Percentiles rank a stretch among this genome's conserved stretches.
Evolutionary conservation across 805 yeast species (phyloP).

Genomic region (Candida mattraensis): DNA sequence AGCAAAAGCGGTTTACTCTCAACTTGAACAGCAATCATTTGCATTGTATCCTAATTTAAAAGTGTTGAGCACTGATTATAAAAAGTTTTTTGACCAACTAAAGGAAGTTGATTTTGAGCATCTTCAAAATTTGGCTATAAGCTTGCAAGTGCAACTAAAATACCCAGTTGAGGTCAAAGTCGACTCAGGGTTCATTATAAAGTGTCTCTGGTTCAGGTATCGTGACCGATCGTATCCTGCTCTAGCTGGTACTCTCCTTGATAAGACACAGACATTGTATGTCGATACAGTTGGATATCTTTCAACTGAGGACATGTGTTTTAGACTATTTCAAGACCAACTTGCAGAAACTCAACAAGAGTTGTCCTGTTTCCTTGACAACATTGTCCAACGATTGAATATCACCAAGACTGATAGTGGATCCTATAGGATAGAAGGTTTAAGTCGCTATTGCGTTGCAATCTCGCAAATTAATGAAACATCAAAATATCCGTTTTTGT

Average conservation of each 20-base stretch:
- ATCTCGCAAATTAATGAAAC: no score
- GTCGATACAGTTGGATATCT: no score
- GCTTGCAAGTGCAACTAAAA: constrained; percentile 1
- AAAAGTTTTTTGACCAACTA: constrained; percentile 3
- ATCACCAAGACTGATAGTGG: background rate
- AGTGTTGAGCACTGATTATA: constrained; percentile 3
- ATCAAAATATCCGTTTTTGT: no score
- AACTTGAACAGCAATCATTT: constrained; percentile 3
- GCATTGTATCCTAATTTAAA: constrained; percentile 7
- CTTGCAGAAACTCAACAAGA: no score
- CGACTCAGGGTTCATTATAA: constrained; percentile 13
- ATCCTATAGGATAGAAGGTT: no score
- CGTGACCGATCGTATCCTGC: no score
- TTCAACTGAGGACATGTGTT: constrained; percentile 10
- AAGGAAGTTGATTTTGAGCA: constrained; percentile 1
- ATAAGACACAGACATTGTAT: no score
- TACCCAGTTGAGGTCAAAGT: constrained; percentile 7
- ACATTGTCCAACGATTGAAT: constrained; percentile 6
- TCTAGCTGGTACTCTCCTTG: no score
- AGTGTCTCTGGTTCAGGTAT: constrained; percentile 19
- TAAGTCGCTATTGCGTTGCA: no score
- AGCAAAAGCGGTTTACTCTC: constrained; percentile 1
- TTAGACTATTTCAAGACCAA: no score
- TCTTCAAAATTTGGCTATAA: constrained; percentile 4
- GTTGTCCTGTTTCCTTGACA: no score